phyloP scores from a whole-genome alignment of 305 asterid species.

The Fraxinus velutina region DNA sequence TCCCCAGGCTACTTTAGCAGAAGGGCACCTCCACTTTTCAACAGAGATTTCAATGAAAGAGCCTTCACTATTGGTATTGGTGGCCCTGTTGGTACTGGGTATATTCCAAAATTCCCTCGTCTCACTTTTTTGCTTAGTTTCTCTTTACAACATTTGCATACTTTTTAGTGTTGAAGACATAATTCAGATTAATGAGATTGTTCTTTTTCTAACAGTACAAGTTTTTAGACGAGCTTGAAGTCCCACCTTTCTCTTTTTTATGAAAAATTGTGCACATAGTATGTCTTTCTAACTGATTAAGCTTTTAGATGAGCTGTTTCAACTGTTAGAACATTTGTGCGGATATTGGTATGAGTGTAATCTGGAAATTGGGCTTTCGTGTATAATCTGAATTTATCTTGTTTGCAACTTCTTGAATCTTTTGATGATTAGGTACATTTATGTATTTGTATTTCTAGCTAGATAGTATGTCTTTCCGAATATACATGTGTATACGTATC shows the following conservation, averaged over 20 bases:
- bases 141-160: neutral
- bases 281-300: neutral
- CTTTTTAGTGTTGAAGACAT: neutral
- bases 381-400: neutral
- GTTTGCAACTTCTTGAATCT: neutral
- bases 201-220: neutral
- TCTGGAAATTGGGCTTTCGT: neutral
- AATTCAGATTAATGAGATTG: neutral
- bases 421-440: neutral
- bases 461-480: neutral
- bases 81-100: conserved; percentile 99
- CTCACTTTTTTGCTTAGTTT: neutral
- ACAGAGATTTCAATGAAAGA: conserved; percentile 69
- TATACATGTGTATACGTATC: neutral
- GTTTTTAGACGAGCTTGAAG: neutral
- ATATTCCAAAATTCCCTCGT: conserved; percentile 7
- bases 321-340: neutral
- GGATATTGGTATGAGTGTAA: neutral
- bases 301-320: neutral
- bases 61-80: conserved; percentile 94
- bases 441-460: neutral
- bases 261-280: neutral
- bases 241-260: neutral
- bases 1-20: conserved; percentile 85
- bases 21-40: conserved; percentile 71